Conservation (phyloP, 768 basidiomycete species). For the Cantharellus cinnabarinus region DNA sequence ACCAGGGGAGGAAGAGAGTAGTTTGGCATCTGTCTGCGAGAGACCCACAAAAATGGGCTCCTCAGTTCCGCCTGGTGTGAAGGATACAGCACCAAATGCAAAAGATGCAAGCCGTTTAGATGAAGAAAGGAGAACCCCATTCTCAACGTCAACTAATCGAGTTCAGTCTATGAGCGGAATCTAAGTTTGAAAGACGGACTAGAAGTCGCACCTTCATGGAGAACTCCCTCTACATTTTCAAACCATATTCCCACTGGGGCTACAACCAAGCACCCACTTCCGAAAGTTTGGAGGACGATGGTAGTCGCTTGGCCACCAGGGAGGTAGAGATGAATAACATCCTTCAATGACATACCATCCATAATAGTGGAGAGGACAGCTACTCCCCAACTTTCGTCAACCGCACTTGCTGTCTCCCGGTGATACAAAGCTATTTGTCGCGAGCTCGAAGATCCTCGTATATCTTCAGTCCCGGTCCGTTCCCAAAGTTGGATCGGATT, state of each 20-base stretch:
- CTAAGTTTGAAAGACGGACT: not conserved
- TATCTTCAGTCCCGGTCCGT: not conserved
- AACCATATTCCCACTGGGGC: no score
- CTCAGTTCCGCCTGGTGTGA: slow-evolving; percentile 1
- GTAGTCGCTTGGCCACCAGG: no score
- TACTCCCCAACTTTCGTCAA: no score
- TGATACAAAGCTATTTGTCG: no score
- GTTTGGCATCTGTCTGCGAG: slow-evolving; percentile 33
- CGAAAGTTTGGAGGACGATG: no score
- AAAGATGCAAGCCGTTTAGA: not conserved
- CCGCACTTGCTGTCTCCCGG: no score
- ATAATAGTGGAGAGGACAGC: no score
- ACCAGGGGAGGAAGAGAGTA: slow-evolving; percentile 26
- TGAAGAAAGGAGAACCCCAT: not conserved
- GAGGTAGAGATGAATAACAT: no score
- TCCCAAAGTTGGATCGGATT: not conserved
- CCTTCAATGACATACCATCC: no score
- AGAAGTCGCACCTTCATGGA: not conserved
- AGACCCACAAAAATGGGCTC: slow-evolving; percentile 37
- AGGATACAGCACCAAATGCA: not conserved
- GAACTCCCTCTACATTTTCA: not conserved
- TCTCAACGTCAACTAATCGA: not conserved
- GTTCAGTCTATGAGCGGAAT: not conserved
- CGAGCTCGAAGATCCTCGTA: no score
- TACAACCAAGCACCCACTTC: no score